Evolutionary conservation across 1,284 basidiomycete species (phyloP), one percentile per base, ranked within the genome.

Genomic region (Ceratobasidium sp.): DNA sequence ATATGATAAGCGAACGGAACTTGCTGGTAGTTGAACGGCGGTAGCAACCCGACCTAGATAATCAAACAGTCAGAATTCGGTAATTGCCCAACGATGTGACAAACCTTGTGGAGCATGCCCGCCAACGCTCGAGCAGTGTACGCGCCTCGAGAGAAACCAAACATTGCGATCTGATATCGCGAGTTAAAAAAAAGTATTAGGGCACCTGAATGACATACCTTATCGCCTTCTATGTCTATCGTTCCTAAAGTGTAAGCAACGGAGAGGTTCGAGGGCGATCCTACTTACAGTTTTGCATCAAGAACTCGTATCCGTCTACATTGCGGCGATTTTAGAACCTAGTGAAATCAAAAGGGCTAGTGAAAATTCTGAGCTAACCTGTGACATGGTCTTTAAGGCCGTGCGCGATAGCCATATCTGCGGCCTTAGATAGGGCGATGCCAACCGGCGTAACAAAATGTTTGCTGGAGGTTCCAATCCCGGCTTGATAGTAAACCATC

Each of bases 401-500:
- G 48, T 89, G 83, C 88, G 89, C 79, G 44, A 76, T 44, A 73
- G 73, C 76, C 71, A 71, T 44, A 45, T 74, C 74, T 1, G 56
- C 50, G n/a, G 74, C 24, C 44, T 75, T 73, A 15, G 75, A 69
- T 17, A 77, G 22, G 29, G 53, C 45, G 19, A 65, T 15, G 9
- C 56, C 24, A 45, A 73, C 19, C 17, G 72, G 62, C 22, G 60
- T 63, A 36, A 73, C 62, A n/a, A 50, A 29, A 73, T 71, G n/a
- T 64, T 57, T n/a, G 63, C 14, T 31, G 33, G 15, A 14, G 7
- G 50, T 36, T 44, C 54, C 45, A 36, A n/a, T 51, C 63, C 79
- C 27, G 36, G 88, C 90, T 83, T 92, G 92, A 77, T 93, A 93
- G 78, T 92, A 93, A 74, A 86, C 85, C 17, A 91, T 76, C 77